Percentiles rank a stretch among this genome's conserved stretches.
phyloP scores from a whole-genome alignment of 164 flowering plant genomes.

The Stephania cephalantha region DNA sequence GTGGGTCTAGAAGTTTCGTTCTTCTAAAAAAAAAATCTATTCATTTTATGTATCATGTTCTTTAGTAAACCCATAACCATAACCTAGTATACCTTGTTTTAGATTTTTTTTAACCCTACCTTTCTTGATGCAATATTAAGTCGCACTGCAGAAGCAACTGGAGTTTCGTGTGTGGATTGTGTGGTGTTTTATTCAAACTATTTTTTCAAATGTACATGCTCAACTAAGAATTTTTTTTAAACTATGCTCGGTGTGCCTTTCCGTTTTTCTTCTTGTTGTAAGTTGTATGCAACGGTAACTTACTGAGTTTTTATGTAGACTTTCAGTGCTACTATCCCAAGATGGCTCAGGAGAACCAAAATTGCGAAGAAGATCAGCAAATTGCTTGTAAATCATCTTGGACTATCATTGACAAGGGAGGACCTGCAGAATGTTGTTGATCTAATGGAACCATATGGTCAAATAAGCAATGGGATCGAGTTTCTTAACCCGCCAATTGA shows the following conservation, averaged over 20 bases:
- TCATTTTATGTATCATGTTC: too few relatives aligned
- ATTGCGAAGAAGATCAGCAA: conserved; percentile 46
- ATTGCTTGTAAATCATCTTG: conserved; percentile 83
- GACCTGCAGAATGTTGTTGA: conserved; percentile 85
- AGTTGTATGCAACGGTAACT: neutral
- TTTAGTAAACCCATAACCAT: too few relatives aligned
- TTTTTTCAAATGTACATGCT: too few relatives aligned
- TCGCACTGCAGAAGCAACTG: too few relatives aligned
- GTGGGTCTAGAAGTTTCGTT: too few relatives aligned
- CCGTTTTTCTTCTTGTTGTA: neutral
- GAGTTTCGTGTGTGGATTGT: too few relatives aligned
- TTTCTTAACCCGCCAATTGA: conserved; percentile 74
- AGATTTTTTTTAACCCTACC: too few relatives aligned
- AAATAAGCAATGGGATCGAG: conserved; percentile 85
- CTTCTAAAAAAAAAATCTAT: too few relatives aligned
- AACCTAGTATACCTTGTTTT: too few relatives aligned
- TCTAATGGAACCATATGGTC: conserved; percentile 94
- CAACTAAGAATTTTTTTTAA: too few relatives aligned
- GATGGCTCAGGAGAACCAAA: conserved; percentile 60
- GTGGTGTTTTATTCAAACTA: too few relatives aligned
- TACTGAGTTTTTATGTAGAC: conserved; percentile 36
- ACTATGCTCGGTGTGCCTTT: neutral
- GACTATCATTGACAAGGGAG: conserved; percentile 59
- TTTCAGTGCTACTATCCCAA: conserved; percentile 54
- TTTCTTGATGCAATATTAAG: too few relatives aligned